Base-by-base conservation (phyloP, 1,139 yeast genomes). In the Magnusiomyces suaveolens region DNA sequence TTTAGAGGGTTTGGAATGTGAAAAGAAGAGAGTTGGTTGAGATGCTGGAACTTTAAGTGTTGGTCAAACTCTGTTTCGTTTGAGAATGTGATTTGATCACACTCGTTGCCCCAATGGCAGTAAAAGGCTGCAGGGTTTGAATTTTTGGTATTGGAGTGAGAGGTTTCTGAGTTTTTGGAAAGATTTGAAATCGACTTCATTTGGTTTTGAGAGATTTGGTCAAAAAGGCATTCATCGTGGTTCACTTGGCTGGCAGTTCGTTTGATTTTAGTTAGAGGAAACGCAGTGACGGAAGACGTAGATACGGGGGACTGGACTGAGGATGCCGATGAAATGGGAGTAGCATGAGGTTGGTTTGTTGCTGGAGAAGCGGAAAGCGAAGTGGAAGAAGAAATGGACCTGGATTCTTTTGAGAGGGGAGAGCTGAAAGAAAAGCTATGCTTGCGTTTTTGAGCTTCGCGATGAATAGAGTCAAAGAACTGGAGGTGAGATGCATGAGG, bases 51-150 rank as follows among this genome's bases (percentile, higher is more conserved):
- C 33, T 59, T 57, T 52, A 69, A 51, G 57, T 69, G 72, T 29
- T 57, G 57, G 50, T 66, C 69, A 24, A 69, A 61, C 16, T 68
- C 72, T 10, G 54, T 46, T 51, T 63, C 66, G 43, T 57, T 59
- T 43, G 56, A 52, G 54, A 69, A 68, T 38, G 58, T 59, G 20
- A 62, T 65, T 33, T 66, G 65, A 25, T 63, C 65, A 47, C 64
- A 61, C 46, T 68, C 69, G 47, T 64, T 63, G 48, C 66, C 70
- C 72, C 73, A 69, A 57, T 69, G 73, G 54, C 73, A 69, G 58
- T 68, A 68, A 38, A 10, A 38, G 3, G 24, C 24, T 10, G 47
- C 23, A 47, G 43, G 16, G 32, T 23, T 2, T 18, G 50, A 29
- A 14, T 8, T 8, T 8, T 20, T 33, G 23, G 21, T 26, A 10